Evolutionary conservation across 2,329 filamentous ascomycete species (phyloP), one percentile per base, ranked within the genome.

Genomic region (Aphanoascus verrucosus): DNA sequence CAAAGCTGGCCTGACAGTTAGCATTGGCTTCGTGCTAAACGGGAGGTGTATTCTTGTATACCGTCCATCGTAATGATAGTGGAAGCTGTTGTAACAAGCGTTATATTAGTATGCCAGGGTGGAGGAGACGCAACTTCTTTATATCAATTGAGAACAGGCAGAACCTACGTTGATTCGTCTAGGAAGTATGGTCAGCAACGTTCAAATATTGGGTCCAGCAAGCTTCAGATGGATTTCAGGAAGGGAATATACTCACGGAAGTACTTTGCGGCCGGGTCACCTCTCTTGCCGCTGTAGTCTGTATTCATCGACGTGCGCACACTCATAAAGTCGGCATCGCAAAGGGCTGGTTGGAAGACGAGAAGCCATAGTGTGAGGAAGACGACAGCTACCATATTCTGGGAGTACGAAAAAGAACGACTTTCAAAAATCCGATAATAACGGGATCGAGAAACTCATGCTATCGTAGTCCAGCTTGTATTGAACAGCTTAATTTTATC

Each of bases 1-100:
- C 77, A 61, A 81, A 83, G 23, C 72, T 72, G 38, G 5, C 7
- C 43, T 34, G 4, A 6, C 28, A 23, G 32, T 32, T 20, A 49
- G 31, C 41, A 51, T 17, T 11, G 2, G 14, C 19, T 35, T 42
- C 17, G 8, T 12, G 8, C 3, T 14, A 40, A 43, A n/a, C n/a
- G 17, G 20, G 14, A 19, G 17, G 11, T 9, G 2, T 2, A 41
- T 45, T 41, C 9, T 12, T 4, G 5, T 19, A 51, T 60, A 63
- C 63, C 63, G 58, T 45, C 61, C 61, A 55, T 65, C 63, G 53
- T 65, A 77, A 61, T 79, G 76, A 19, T 59, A 59, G 19, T 59
- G 57, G 63, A 64, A 59, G 72, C 49, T 57, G 38, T 20, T 2
- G 11, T 2, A 37, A 6, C 19, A 2, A 4, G 5, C n/a, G 9